These are phyloP conservation scores for Aspergillus sp. DNA, from an alignment of 2,329 filamentous ascomycete genomes.

Conservation along the genomic window DNA sequence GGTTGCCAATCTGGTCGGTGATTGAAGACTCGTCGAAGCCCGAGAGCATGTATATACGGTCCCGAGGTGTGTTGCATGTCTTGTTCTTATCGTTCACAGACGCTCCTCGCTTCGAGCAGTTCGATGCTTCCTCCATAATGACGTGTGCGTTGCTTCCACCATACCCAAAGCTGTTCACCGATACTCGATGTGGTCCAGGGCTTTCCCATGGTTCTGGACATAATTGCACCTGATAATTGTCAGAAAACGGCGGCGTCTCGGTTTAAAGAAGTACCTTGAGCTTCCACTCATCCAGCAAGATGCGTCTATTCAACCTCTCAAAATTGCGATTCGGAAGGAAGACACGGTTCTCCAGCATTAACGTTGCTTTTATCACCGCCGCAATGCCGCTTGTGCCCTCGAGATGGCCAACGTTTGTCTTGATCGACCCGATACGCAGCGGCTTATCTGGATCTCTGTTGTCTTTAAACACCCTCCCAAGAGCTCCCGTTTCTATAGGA, in stretches of 20 bases:
- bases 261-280: slow-evolving; percentile 24
- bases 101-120: background rate
- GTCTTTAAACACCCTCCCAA: slow-evolving; percentile 25
- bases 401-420: slow-evolving; percentile 24
- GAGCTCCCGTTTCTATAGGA: slow-evolving; percentile 30
- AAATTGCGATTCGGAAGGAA: slow-evolving; percentile 48
- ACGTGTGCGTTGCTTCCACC: slow-evolving; percentile 48
- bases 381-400: slow-evolving; percentile 22
- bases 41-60: slow-evolving; percentile 21
- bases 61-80: background rate
- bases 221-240: slow-evolving; percentile 16
- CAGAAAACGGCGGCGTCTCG: background rate
- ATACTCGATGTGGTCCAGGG: slow-evolving; percentile 15
- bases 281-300: slow-evolving; percentile 37
- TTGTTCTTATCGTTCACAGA: no score
- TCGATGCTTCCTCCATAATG: slow-evolving; percentile 34
- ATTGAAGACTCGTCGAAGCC: slow-evolving; percentile 22
- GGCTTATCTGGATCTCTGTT: slow-evolving; percentile 14
- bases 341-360: slow-evolving; percentile 46
- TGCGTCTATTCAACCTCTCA: slow-evolving; percentile 36
- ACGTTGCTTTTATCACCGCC: slow-evolving; percentile 38
- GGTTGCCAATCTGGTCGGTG: slow-evolving; percentile 5
- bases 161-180: slow-evolving; percentile 47
- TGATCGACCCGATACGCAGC: slow-evolving; percentile 22
- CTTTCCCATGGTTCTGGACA: slow-evolving; percentile 17